A percentile compares a stretch with the other conserved stretches of the same genome.
Evolutionary conservation across 2,329 filamentous ascomycete genomes (phyloP).

Genomic region (Xylaria multiplex): DNA sequence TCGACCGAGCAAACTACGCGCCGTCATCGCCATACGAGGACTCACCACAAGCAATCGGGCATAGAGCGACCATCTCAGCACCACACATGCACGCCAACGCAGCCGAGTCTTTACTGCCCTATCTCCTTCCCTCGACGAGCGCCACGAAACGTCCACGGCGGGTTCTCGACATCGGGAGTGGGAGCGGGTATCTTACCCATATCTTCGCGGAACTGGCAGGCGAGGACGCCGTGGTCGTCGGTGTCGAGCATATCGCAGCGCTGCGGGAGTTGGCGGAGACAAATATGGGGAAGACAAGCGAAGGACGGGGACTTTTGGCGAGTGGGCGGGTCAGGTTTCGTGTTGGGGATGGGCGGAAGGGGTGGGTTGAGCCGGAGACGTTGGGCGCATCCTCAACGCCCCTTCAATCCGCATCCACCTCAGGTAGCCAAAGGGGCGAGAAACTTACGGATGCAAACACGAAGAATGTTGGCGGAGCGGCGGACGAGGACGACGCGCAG

Average conservation of each 20-base stretch:
- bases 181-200: conserved; percentile 86
- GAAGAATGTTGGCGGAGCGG: conserved; percentile 56
- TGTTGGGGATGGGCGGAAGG: conserved; percentile 77
- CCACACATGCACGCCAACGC: conserved; percentile 71
- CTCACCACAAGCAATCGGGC: conserved; percentile 65
- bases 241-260: conserved; percentile 76
- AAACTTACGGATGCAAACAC: neutral
- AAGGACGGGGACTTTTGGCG: conserved; percentile 69
- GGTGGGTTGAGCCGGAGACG: conserved; percentile 61
- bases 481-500: conserved; percentile 40
- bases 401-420: too few relatives aligned
- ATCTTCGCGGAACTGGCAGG: conserved; percentile 83
- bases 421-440: too few relatives aligned
- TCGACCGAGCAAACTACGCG: conserved; percentile 88
- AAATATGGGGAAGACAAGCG: conserved; percentile 73
- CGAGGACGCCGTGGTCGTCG: conserved; percentile 65
- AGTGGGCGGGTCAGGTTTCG: conserved; percentile 76
- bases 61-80: conserved; percentile 66
- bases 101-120: conserved; percentile 60
- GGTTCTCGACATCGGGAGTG: conserved; percentile 78
- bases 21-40: conserved; percentile 74
- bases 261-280: conserved; percentile 69
- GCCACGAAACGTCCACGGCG: conserved; percentile 52
- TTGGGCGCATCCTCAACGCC: conserved; percentile 1
- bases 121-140: conserved; percentile 50